Evolutionary conservation across 1,139 yeast genomes (phyloP).

Genomic region (Candida gigantensis): DNA sequence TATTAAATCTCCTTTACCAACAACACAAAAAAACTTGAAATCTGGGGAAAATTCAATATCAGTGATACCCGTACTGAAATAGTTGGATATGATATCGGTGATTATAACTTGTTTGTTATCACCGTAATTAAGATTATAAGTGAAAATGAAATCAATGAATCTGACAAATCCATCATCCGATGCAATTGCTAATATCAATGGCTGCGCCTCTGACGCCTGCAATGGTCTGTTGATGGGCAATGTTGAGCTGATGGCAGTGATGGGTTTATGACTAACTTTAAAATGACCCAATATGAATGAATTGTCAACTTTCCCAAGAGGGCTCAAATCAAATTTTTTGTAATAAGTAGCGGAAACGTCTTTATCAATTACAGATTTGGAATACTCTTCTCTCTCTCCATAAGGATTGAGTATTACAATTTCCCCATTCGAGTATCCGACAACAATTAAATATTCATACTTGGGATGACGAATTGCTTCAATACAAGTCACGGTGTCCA

Average conservation of each 20-base stretch:
- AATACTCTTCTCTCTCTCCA: conserved; percentile 18
- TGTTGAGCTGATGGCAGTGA: conserved; percentile 36
- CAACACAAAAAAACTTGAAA: conserved; percentile 57
- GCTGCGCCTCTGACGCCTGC: conserved; percentile 22
- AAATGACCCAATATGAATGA: conserved; percentile 47
- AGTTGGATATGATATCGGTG: conserved; percentile 64
- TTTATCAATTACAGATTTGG: conserved; percentile 30
- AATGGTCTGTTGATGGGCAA: conserved; percentile 16
- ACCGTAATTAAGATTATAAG: conserved; percentile 24
- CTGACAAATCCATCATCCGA: conserved; percentile 69
- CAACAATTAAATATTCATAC: conserved; percentile 35
- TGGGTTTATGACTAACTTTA: conserved; percentile 59
- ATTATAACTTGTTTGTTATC: conserved; percentile 38
- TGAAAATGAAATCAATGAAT: conserved; percentile 49
- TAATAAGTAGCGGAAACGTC: conserved; percentile 42
- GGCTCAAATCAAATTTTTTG: conserved; percentile 41
- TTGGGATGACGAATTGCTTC: conserved; percentile 33
- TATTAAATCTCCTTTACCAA: conserved; percentile 61
- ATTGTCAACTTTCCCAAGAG: conserved; percentile 17
- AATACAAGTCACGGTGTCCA: conserved; percentile 33
- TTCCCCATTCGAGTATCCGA: conserved; percentile 46
- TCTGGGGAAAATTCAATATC: conserved; percentile 65
- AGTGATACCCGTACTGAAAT: conserved; percentile 64
- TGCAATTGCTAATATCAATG: conserved; percentile 56
- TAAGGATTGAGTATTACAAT: conserved; percentile 36